Evolutionary conservation across 768 basidiomycete genomes (phyloP).

Genomic region (Russula compacta): DNA sequence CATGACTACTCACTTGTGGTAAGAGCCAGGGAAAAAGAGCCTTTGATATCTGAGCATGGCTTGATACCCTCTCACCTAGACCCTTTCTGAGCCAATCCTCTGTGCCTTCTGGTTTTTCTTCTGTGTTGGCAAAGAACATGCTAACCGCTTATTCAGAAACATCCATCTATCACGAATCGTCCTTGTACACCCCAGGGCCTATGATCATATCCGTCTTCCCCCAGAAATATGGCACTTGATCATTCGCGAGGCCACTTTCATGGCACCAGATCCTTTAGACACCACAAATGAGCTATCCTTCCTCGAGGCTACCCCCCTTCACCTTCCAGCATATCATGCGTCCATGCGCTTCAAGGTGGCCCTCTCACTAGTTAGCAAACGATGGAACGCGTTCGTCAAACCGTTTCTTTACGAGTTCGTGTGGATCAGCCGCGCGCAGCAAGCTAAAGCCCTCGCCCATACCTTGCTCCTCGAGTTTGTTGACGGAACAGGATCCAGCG

Average conservation of each 20-base stretch:
- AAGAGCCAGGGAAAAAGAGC: neutral
- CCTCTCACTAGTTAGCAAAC: conserved; percentile 45
- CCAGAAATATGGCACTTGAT: conserved; percentile 60
- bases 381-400: conserved; percentile 46
- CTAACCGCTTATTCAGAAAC: neutral
- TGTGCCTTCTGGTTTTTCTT: neutral
- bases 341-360: conserved; percentile 41
- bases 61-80: neutral
- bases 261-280: conserved; percentile 37
- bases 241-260: conserved; percentile 46
- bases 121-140: neutral
- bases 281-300: conserved; percentile 49
- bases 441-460: conserved; percentile 40
- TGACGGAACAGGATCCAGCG: conserved; percentile 26
- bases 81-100: neutral
- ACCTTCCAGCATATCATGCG: conserved; percentile 37
- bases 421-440: conserved; percentile 51
- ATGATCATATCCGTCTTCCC: conserved; percentile 33
- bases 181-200: neutral
- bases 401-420: conserved; percentile 57
- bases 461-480: conserved; percentile 38
- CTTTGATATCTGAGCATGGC: neutral
- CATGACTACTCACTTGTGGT: neutral
- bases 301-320: conserved; percentile 35
- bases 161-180: neutral